phyloP scores from a whole-genome alignment of 73 alveolate species.

The Tetrahymena borealis region DNA sequence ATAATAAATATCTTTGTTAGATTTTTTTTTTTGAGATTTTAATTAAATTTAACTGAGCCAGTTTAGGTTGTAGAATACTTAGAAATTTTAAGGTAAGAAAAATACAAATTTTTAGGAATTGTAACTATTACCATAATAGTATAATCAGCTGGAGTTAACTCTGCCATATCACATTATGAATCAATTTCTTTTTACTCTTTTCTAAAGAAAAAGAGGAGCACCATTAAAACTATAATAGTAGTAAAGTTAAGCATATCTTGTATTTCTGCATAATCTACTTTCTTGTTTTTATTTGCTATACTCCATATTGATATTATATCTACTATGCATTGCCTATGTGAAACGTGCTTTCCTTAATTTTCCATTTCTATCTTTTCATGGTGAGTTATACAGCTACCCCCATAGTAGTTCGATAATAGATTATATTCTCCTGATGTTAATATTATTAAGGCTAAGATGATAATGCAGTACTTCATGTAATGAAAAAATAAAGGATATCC shows the following conservation, averaged over 20 bases:
- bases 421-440: conserved; percentile 9
- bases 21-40: background rate
- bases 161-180: conserved; percentile 9
- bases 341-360: background rate
- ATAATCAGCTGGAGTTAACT: conserved; percentile 34
- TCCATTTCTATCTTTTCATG: background rate
- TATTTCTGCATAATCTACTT: background rate
- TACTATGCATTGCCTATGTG: conserved; percentile 10
- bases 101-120: background rate
- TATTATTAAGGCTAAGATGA: conserved; percentile 3
- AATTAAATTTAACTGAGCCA: background rate
- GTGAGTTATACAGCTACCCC: conserved; percentile 3
- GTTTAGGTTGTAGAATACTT: conserved; percentile 2
- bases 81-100: conserved; percentile 18
- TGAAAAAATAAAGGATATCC: conserved; percentile 36
- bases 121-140: conserved; percentile 22
- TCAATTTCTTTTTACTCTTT: conserved; percentile 23
- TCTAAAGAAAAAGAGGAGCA: conserved; percentile 4
- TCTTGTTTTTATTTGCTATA: conserved; percentile 20
- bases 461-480: conserved; percentile 26
- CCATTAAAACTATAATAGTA: background rate
- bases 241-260: conserved; percentile 4
- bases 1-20: no score
- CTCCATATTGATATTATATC: background rate
- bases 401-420: background rate